These are phyloP conservation scores for Leccinum fallax DNA, from an alignment of 1,284 basidiomycete genomes.

Conservation along the genomic window DNA sequence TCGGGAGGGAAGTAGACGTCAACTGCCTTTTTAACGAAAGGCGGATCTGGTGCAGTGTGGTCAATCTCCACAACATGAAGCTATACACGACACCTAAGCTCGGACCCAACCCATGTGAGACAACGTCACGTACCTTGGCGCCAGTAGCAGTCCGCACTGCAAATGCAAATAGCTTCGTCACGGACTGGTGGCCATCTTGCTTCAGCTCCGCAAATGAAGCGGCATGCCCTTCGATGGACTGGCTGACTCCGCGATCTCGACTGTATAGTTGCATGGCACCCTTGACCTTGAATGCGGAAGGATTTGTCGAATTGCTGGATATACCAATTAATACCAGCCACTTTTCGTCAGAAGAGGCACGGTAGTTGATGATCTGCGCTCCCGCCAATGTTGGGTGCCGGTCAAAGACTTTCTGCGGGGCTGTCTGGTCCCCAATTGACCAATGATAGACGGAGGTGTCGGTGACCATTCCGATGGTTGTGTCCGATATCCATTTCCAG, in stretches of 20 bases:
- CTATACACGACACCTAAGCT: slow-evolving; percentile 44
- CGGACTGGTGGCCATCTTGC: slow-evolving; percentile 80
- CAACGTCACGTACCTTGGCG: slow-evolving; percentile 76
- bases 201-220: slow-evolving; percentile 95
- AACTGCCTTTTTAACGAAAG: slow-evolving; percentile 97
- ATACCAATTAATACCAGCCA: slow-evolving; percentile 98
- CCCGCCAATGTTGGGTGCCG: slow-evolving; percentile 93
- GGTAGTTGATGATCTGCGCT: slow-evolving; percentile 99
- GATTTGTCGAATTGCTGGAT: slow-evolving; percentile 90
- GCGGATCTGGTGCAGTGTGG: slow-evolving; percentile 93
- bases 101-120: slow-evolving; percentile 14
- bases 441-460: slow-evolving; percentile 95
- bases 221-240: slow-evolving; percentile 98
- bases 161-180: slow-evolving; percentile 95
- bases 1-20: slow-evolving; percentile 99
- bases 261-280: slow-evolving; percentile 96
- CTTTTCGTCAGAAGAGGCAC: slow-evolving; percentile 89
- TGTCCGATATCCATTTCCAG: slow-evolving; percentile 98
- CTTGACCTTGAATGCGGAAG: slow-evolving; percentile 96
- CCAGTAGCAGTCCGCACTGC: slow-evolving; percentile 94
- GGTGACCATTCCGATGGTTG: slow-evolving; percentile 94
- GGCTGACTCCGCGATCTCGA: slow-evolving; percentile 90
- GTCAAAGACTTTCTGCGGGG: slow-evolving; percentile 93
- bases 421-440: slow-evolving; percentile 74
- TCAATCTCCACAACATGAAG: slow-evolving; percentile 99